phyloP scores from a whole-genome alignment of 805 yeast genomes.

The Ogataea minuta region DNA sequence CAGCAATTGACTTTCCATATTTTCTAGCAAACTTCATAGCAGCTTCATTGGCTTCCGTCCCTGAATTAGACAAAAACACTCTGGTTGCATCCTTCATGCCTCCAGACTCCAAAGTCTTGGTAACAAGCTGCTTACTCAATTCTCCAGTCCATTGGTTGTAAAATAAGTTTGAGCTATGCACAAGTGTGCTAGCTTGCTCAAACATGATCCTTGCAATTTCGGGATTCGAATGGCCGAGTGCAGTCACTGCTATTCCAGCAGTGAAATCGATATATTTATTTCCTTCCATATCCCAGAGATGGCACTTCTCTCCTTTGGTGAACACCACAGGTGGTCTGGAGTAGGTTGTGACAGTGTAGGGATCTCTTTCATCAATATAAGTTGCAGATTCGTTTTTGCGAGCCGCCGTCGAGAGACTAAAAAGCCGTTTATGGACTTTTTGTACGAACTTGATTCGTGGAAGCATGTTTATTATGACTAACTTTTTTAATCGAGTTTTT shows the following conservation, averaged over 20 bases:
- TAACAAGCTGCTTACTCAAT: slow-evolving; percentile 67
- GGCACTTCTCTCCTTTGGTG: slow-evolving; percentile 79
- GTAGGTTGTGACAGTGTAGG: slow-evolving; percentile 72
- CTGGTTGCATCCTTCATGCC: slow-evolving; percentile 80
- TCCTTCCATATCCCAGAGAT: slow-evolving; percentile 76
- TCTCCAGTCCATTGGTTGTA: slow-evolving; percentile 83
- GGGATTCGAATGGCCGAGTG: slow-evolving; percentile 82
- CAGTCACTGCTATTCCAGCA: slow-evolving; percentile 97
- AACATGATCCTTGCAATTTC: slow-evolving; percentile 67
- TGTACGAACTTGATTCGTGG: slow-evolving; percentile 1
- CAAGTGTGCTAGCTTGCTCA: slow-evolving; percentile 69
- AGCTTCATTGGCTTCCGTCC: slow-evolving; percentile 59
- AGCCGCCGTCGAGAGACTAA: slow-evolving; percentile 5
- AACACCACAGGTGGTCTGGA: slow-evolving; percentile 75
- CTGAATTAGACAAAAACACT: slow-evolving; percentile 63
- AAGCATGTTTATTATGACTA: slow-evolving; percentile 8
- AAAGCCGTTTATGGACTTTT: slow-evolving; percentile 11
- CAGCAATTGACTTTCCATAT: slow-evolving; percentile 57
- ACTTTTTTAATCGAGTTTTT: background rate
- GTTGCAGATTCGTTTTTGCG: slow-evolving; percentile 29
- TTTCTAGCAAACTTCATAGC: slow-evolving; percentile 71
- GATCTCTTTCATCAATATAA: slow-evolving; percentile 45
- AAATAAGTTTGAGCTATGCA: slow-evolving; percentile 85
- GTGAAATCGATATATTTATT: slow-evolving; percentile 83
- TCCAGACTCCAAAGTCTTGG: slow-evolving; percentile 64